phyloP scores from a whole-genome alignment of 768 basidiomycete species.

The Neoboletus magnificus region DNA sequence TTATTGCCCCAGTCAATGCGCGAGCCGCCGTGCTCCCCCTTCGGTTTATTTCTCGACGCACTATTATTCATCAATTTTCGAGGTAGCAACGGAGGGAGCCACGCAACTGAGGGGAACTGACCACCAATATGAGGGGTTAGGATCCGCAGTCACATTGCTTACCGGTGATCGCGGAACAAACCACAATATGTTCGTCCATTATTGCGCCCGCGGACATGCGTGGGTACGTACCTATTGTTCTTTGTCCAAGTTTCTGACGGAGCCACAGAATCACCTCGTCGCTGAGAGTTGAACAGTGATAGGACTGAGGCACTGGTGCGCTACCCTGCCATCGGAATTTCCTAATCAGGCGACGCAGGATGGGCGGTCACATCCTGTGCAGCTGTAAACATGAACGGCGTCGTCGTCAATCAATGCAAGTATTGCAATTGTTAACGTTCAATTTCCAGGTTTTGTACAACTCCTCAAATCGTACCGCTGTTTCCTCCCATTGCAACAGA shows the following conservation, averaged over 20 bases:
- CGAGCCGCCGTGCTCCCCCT: background rate
- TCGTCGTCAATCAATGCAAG: background rate
- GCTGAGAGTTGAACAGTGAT: background rate
- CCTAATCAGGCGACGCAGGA: background rate
- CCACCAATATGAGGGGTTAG: background rate
- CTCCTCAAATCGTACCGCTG: background rate
- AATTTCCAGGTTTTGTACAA: background rate
- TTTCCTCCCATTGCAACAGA: background rate
- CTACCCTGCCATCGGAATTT: background rate
- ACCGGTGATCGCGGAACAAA: background rate
- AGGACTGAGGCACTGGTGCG: too few relatives aligned
- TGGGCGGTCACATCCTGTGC: background rate
- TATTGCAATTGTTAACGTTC: background rate
- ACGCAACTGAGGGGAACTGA: background rate
- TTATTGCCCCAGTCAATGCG: background rate
- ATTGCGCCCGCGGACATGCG: background rate
- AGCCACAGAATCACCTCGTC: background rate
- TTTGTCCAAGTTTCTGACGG: background rate
- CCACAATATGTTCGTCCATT: background rate
- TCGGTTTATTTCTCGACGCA: background rate
- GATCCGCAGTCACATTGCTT: background rate
- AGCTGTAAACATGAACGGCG: too few relatives aligned
- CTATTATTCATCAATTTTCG: too few relatives aligned
- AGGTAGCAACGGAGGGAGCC: background rate
- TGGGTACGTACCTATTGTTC: background rate